Evolutionary conservation across 2,329 filamentous ascomycete genomes (phyloP).

Genomic region (Fonsecaea pugnacius): DNA sequence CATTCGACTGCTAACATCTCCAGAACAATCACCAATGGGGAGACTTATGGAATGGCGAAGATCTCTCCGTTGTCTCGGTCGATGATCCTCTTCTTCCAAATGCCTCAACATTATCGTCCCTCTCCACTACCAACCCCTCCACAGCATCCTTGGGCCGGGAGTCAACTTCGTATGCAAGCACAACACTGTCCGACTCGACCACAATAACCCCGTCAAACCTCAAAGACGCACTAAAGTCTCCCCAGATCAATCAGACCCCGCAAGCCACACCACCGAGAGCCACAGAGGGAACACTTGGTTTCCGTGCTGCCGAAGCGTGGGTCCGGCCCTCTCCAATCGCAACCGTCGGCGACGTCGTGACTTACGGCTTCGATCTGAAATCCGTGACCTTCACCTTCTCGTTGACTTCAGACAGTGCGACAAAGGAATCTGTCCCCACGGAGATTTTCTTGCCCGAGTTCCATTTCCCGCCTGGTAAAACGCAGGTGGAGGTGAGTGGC

Average conservation of each 20-base stretch:
- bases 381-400: slow-evolving; percentile 76
- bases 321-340: slow-evolving; percentile 80
- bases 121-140: slow-evolving; percentile 47
- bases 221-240: slow-evolving; percentile 66
- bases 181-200: slow-evolving; percentile 48
- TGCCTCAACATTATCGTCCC: slow-evolving; percentile 38
- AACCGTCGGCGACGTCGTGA: slow-evolving; percentile 71
- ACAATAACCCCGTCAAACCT: slow-evolving; percentile 76
- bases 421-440: slow-evolving; percentile 70
- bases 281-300: slow-evolving; percentile 55
- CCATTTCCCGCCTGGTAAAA: slow-evolving; percentile 80
- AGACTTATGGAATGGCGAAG: slow-evolving; percentile 97
- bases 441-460: slow-evolving; percentile 86
- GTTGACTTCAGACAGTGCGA: slow-evolving; percentile 64
- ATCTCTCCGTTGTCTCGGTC: slow-evolving; percentile 83
- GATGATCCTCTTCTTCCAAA: slow-evolving; percentile 70
- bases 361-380: slow-evolving; percentile 80
- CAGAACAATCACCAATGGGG: slow-evolving; percentile 86
- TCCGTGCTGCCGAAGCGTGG: slow-evolving; percentile 89
- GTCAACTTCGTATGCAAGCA: slow-evolving; percentile 59
- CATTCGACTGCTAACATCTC: slow-evolving; percentile 8
- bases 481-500: slow-evolving; percentile 73
- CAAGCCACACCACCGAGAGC: slow-evolving; percentile 37
- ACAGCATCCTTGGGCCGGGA: slow-evolving; percentile 43
- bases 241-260: slow-evolving; percentile 61